These are phyloP conservation scores for Syzygium syzygioides DNA, from an alignment of 441 rosid species.

Conservation along the genomic window DNA sequence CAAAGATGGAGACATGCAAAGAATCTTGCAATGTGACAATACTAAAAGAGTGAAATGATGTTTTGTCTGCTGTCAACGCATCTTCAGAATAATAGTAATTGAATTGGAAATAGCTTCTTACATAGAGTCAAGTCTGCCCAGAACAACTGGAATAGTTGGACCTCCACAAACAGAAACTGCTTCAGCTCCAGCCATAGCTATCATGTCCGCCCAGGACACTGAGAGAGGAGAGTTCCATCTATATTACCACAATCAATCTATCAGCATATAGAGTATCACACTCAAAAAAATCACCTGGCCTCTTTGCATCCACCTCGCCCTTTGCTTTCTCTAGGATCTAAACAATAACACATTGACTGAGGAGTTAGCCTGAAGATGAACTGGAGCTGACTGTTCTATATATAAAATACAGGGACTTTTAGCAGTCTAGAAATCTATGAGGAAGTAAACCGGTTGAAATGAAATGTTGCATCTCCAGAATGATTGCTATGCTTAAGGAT, in stretches of 20 bases:
- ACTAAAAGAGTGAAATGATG: background rate
- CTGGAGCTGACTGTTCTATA: background rate
- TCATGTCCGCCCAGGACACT: conserved; percentile 97
- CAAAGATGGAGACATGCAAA: background rate
- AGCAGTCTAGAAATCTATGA: conserved; percentile 10
- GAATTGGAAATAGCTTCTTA: conserved; percentile 24
- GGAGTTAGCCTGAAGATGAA: conserved; percentile 22
- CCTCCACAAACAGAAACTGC: conserved; percentile 93
- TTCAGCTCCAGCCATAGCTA: conserved; percentile 82
- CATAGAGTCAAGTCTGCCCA: conserved; percentile 76
- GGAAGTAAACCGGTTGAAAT: background rate
- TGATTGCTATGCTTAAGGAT: background rate
- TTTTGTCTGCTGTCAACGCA: background rate
- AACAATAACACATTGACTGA: conserved; percentile 25
- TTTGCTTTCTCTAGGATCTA: conserved; percentile 85
- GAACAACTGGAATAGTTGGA: conserved; percentile 57
- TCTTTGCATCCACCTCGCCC: conserved; percentile 51
- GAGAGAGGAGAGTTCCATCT: conserved; percentile 17
- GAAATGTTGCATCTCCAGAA: background rate
- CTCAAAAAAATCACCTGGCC: conserved; percentile 35
- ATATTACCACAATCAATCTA: conserved; percentile 9
- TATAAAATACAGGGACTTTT: background rate
- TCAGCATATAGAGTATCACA: conserved; percentile 4
- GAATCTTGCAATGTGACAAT: background rate
- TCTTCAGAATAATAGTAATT: background rate